Percentiles rank a stretch among this genome's conserved stretches.
Evolutionary conservation across 148 eudicot genomes (phyloP).

Genomic region (Polygonum maritimum): DNA sequence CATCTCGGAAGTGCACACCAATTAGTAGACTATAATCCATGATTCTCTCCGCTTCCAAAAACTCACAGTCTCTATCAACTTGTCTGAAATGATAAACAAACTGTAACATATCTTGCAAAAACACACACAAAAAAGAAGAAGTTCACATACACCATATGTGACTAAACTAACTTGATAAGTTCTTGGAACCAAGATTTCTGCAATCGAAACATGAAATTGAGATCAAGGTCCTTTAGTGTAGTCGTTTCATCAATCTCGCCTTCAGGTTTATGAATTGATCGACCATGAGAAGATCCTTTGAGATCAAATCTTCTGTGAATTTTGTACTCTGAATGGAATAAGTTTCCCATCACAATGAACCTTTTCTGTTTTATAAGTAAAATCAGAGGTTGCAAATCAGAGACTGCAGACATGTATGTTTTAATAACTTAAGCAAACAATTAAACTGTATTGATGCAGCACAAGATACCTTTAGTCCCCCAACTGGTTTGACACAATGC

Average conservation of each 20-base stretch:
- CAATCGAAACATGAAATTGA: constrained; percentile 75
- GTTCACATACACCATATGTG: background rate
- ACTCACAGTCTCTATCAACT: constrained; percentile 37
- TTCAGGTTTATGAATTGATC: constrained; percentile 69
- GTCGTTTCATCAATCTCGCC: constrained; percentile 92
- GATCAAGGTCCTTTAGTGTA: constrained; percentile 90
- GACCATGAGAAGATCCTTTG: constrained; percentile 95
- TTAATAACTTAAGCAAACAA: background rate
- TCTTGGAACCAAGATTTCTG: constrained; percentile 79
- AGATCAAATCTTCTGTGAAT: constrained; percentile 93
- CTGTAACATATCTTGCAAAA: background rate
- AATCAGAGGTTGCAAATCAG: background rate
- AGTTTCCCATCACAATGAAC: constrained; percentile 92
- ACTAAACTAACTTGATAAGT: constrained; percentile 56
- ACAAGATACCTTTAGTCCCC: constrained; percentile 39
- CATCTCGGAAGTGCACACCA: constrained; percentile 39
- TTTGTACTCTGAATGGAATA: constrained; percentile 81
- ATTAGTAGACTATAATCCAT: constrained; percentile 42
- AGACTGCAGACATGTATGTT: background rate
- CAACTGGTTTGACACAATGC: constrained; percentile 63
- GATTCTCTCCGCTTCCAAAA: constrained; percentile 41
- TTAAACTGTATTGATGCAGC: background rate
- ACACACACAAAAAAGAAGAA: background rate
- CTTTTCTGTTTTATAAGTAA: constrained; percentile 42
- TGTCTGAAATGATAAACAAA: constrained; percentile 21